Conservation (phyloP, 768 basidiomycete species). For the Lactarius akahatsu region DNA sequence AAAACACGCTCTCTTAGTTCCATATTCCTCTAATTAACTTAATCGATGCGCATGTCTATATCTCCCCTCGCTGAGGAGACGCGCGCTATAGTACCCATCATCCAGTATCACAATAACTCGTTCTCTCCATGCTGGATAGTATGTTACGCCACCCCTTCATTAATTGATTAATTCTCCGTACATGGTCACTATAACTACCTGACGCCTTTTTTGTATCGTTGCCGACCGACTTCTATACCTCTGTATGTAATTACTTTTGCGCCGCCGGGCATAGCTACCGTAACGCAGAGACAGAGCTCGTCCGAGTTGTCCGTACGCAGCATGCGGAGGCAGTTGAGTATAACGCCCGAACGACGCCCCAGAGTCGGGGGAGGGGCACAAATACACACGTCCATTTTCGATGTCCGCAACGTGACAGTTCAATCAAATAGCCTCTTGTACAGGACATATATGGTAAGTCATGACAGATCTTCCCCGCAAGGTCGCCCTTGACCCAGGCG, state of each 20-base stretch:
- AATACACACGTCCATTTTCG: conserved; percentile 5
- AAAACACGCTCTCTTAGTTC: conserved; percentile 9
- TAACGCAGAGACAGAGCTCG: conserved; percentile 6
- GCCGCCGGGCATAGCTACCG: conserved; percentile 7
- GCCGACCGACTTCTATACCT: conserved; percentile 10
- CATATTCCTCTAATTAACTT: conserved; percentile 8
- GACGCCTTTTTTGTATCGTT: conserved; percentile 24
- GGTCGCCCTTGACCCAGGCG: conserved; percentile 10
- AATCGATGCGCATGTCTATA: conserved; percentile 8
- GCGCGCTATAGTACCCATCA: conserved; percentile 4
- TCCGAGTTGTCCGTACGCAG: neutral
- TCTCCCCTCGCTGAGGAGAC: neutral
- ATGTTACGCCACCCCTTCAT: conserved; percentile 2
- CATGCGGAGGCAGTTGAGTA: neutral
- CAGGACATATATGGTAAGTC: conserved; percentile 4
- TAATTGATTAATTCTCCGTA: conserved; percentile 15
- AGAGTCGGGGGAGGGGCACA: neutral
- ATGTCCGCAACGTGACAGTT: neutral
- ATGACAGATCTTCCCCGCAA: conserved; percentile 15
- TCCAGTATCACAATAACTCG: neutral
- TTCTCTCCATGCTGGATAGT: conserved; percentile 3
- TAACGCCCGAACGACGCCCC: conserved; percentile 3
- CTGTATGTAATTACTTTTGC: conserved; percentile 14
- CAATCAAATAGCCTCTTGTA: neutral
- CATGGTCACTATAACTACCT: conserved; percentile 25